phyloP scores from a whole-genome alignment of 2,329 filamentous ascomycete genomes.

The Xylariaceae sp. region DNA sequence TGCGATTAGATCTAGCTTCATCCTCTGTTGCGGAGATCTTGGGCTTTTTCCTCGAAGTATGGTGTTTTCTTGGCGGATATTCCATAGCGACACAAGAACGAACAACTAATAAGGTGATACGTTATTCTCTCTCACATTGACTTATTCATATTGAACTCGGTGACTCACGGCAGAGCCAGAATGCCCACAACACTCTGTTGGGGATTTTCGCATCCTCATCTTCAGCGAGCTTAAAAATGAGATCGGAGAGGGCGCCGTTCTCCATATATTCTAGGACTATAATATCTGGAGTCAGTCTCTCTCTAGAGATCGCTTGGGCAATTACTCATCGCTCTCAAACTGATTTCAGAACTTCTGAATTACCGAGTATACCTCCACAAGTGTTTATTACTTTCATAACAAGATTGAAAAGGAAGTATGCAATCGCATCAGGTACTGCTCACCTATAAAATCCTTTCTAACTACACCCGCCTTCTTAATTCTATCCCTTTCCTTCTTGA shows the following conservation, averaged over 20 bases:
- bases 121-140: not conserved
- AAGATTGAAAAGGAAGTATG: no score
- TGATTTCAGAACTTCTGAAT: not conserved
- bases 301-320: not conserved
- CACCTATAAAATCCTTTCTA: no score
- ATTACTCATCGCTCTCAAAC: not conserved
- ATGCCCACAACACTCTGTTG: constrained; percentile 23
- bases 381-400: no score
- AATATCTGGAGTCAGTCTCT: constrained; percentile 4
- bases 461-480: no score
- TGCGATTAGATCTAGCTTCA: not conserved
- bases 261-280: constrained; percentile 26
- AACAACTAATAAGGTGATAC: constrained; percentile 15
- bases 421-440: no score
- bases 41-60: constrained; percentile 10
- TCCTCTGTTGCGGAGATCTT: not conserved
- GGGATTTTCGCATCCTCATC: constrained; percentile 3
- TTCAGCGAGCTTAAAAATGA: constrained; percentile 15
- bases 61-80: constrained; percentile 29
- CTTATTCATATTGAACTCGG: not conserved
- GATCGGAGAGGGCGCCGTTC: constrained; percentile 18
- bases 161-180: constrained; percentile 25
- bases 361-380: not conserved
- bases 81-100: constrained; percentile 28
- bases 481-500: no score